Conservation (phyloP, 257 asterid species). For the Nyctanthes arbortristis region DNA sequence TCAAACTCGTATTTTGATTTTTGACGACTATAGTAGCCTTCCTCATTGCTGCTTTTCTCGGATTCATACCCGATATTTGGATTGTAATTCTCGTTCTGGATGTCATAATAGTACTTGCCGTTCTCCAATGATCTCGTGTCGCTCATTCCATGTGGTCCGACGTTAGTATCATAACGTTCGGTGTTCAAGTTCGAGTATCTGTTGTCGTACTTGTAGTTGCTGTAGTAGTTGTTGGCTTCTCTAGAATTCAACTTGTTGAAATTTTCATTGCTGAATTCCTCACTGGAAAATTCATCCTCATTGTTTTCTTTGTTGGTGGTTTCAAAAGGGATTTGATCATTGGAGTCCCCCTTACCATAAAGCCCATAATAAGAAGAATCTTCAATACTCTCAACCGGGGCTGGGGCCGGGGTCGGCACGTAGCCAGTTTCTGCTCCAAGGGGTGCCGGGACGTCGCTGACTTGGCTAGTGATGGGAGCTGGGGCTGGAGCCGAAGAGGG, state of each 20-base stretch:
- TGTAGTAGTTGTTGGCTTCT: constrained; percentile 18
- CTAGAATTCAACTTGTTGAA: constrained; percentile 19
- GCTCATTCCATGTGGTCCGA: constrained; percentile 52
- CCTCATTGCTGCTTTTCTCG: constrained; percentile 23
- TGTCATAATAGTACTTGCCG: constrained; percentile 35
- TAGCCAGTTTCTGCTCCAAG: background rate
- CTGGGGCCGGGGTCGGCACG: constrained; percentile 20
- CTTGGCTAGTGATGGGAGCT: constrained; percentile 33
- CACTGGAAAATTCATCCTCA: constrained; percentile 30
- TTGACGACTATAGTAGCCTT: constrained; percentile 29
- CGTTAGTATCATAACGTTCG: constrained; percentile 17
- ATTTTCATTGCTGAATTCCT: constrained; percentile 25
- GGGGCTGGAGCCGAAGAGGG: constrained; percentile 38
- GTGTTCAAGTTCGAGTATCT: constrained; percentile 17
- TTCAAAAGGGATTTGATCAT: background rate
- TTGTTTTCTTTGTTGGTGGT: constrained; percentile 9
- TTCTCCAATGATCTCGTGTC: constrained; percentile 49
- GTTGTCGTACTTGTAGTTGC: constrained; percentile 27
- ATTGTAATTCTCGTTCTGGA: constrained; percentile 26
- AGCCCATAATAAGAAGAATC: constrained; percentile 42
- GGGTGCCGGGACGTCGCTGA: constrained; percentile 22
- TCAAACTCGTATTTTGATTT: constrained; percentile 58
- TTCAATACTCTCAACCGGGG: constrained; percentile 35
- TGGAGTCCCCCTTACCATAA: constrained; percentile 33
- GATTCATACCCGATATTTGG: constrained; percentile 28